phyloP scores from a whole-genome alignment of 2,329 filamentous ascomycete genomes.

The Penicillium sp. region DNA sequence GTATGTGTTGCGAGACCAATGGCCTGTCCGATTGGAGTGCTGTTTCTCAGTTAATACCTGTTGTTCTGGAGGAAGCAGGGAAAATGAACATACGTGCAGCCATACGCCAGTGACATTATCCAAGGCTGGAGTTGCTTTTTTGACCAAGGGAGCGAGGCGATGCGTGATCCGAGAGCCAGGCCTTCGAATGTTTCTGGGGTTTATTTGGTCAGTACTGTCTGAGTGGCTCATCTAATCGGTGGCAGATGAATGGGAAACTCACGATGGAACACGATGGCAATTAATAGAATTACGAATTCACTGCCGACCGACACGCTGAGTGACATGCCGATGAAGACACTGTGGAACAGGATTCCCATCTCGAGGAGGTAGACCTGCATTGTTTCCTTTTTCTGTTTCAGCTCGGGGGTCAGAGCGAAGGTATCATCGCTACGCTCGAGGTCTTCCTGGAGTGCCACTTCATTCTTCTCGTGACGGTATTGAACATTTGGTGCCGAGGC shows the following conservation, averaged over 20 bases:
- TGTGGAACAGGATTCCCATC: constrained; percentile 75
- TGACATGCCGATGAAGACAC: constrained; percentile 50
- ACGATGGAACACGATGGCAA: constrained; percentile 40
- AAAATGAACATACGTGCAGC: constrained; percentile 44
- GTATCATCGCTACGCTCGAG: constrained; percentile 18
- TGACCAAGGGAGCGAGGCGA: constrained; percentile 32
- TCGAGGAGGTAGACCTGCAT: constrained; percentile 72
- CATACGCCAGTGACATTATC: constrained; percentile 76
- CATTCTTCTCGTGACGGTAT: constrained; percentile 15
- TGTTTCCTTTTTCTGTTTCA: constrained; percentile 59
- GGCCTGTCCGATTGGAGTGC: constrained; percentile 72
- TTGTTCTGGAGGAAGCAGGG: not conserved
- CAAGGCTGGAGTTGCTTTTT: constrained; percentile 44
- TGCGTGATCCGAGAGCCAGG: constrained; percentile 34
- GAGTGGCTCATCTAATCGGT: too few relatives aligned
- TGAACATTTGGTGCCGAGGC: constrained; percentile 21
- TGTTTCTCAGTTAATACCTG: constrained; percentile 32
- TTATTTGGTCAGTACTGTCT: not conserved
- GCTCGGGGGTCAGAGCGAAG: constrained; percentile 23
- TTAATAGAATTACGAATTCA: constrained; percentile 34
- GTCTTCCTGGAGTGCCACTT: constrained; percentile 16
- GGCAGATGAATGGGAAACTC: constrained; percentile 10
- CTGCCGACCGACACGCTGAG: constrained; percentile 35
- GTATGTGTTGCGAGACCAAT: constrained; percentile 72
- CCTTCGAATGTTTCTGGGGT: constrained; percentile 36